Base-by-base conservation (phyloP, 176 grass and related monocot species). In the Pontederia paniculata region DNA sequence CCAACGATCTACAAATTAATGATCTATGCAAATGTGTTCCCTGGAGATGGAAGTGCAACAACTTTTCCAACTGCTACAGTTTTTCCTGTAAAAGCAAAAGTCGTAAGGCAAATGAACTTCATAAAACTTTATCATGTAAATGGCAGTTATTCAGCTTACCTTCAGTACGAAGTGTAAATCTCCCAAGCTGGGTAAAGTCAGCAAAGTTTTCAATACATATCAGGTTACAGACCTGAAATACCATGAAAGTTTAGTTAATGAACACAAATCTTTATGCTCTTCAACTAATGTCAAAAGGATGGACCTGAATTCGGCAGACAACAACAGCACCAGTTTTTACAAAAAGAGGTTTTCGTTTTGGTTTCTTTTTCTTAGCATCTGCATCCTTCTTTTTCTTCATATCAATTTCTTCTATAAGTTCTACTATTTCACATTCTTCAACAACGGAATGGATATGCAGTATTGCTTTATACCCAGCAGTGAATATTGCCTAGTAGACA, bases 291-390 rank as follows among this genome's bases (percentile, higher is more conserved):
- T 41, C 16, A 42, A 66, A 43, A 58, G 25, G 54, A 19, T 31
- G 57, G 62, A 90, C 90, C 85, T 96, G 90, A 77, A 96, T 50
- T 9, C 85, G 55, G 71, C 90, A 96, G 67, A 96, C 79, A 70
- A 96, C 85, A 70, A 86, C 74, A 14, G 90, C 90, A 58, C 90
- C 90, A 81, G 89, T 96, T 74, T 96, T 96, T 58, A 96, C 91
- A 73, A 89, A 96, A 72, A 87, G 91, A 58, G 77, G 91, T 67
- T 87, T 96, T 62, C 80, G 80, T 71, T 84, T 89, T 58, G 60
- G 52, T 57, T 84, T 96, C 71, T 80, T 95, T 54, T 83, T 89
- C 74, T 86, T 96, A 6, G 77, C 68, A 52, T 89, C 91, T 45
- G 74, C 66, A 48, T 80, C 81, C 75, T 89, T 89, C 55, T 58